A percentile compares a stretch with the other conserved stretches of the same genome.
These are phyloP conservation scores for Mucor irregularis DNA, from an alignment of 371 early-diverging fungal species.

Conservation along the genomic window DNA sequence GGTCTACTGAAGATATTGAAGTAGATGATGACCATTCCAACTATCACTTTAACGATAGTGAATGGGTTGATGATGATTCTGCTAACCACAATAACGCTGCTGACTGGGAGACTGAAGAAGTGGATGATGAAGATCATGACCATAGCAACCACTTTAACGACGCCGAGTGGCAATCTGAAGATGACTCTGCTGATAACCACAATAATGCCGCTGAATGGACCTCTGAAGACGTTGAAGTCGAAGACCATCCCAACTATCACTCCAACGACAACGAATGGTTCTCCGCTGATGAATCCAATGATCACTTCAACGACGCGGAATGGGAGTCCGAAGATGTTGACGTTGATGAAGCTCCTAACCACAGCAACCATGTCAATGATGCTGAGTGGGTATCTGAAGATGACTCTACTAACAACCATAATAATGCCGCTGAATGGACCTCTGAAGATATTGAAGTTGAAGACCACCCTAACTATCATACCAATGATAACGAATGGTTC, in stretches of 20 bases:
- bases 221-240: not conserved
- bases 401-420: slow-evolving; percentile 3
- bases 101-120: slow-evolving; percentile 15
- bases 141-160: not conserved
- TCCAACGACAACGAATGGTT: slow-evolving; percentile 18
- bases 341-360: slow-evolving; percentile 3
- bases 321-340: slow-evolving; percentile 16
- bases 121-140: not conserved
- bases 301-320: not conserved
- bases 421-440: slow-evolving; percentile 18
- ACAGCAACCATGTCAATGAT: slow-evolving; percentile 3
- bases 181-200: too few relatives aligned
- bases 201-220: not conserved
- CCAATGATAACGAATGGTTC: not conserved
- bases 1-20: slow-evolving; percentile 12
- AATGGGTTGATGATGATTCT: slow-evolving; percentile 9
- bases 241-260: slow-evolving; percentile 5
- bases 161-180: not conserved
- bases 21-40: not conserved
- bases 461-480: not conserved
- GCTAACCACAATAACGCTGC: slow-evolving; percentile 9
- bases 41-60: slow-evolving; percentile 9
- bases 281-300: too few relatives aligned
- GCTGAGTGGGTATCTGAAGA: slow-evolving; percentile 17
- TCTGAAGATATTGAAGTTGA: slow-evolving; percentile 6